Evolutionary conservation across 2,329 filamentous ascomycete genomes (phyloP).

Genomic region (Penicillium sumatraense): DNA sequence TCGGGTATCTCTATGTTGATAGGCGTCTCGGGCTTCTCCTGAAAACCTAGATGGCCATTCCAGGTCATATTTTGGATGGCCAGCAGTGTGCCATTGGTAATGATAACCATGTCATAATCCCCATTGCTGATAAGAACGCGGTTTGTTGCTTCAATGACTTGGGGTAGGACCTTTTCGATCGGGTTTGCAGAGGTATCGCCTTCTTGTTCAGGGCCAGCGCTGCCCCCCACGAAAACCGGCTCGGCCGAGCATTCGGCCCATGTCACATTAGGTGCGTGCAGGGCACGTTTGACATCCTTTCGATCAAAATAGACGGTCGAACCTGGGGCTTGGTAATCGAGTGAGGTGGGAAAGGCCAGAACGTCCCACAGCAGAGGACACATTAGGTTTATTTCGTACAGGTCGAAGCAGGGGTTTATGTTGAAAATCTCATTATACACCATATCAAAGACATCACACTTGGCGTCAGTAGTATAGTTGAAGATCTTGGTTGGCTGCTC

Average conservation of each 20-base stretch:
- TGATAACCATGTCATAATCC: constrained; percentile 71
- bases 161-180: constrained; percentile 54
- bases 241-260: constrained; percentile 42
- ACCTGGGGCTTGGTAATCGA: constrained; percentile 65
- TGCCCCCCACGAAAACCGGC: constrained; percentile 51
- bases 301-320: constrained; percentile 72
- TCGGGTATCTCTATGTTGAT: constrained; percentile 46
- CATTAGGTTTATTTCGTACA: constrained; percentile 73
- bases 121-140: constrained; percentile 78
- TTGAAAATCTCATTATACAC: constrained; percentile 59
- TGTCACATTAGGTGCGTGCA: constrained; percentile 60
- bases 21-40: constrained; percentile 62
- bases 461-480: constrained; percentile 47
- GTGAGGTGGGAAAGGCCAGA: constrained; percentile 62
- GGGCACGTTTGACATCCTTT: constrained; percentile 68
- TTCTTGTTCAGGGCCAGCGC: constrained; percentile 40
- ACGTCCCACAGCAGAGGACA: constrained; percentile 74
- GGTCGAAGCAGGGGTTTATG: constrained; percentile 78
- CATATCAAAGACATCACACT: constrained; percentile 63
- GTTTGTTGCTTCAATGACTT: constrained; percentile 59
- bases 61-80: constrained; percentile 84
- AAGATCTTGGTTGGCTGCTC: constrained; percentile 63
- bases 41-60: constrained; percentile 74
- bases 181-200: constrained; percentile 55
- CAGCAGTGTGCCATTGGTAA: constrained; percentile 72